Percentiles rank a stretch among this genome's conserved stretches.
phyloP scores from a whole-genome alignment of 2,329 filamentous ascomycete species.

The Aureobasidium sp. region DNA sequence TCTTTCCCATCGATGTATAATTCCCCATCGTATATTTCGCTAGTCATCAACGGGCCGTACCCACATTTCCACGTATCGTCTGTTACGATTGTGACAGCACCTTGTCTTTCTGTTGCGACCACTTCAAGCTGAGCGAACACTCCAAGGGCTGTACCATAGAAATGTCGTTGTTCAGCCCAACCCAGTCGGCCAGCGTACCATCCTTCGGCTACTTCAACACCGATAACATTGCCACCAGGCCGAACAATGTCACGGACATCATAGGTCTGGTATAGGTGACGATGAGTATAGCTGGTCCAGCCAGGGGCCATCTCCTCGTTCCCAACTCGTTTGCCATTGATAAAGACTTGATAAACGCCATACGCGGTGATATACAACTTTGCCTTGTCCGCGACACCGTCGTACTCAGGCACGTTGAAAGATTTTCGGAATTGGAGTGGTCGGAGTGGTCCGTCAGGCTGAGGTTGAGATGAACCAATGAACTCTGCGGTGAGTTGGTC shows the following conservation, averaged over 20 bases:
- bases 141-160: slow-evolving; percentile 34
- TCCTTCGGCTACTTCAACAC: slow-evolving; percentile 39
- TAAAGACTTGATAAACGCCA: slow-evolving; percentile 39
- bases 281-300: slow-evolving; percentile 43
- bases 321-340: slow-evolving; percentile 37
- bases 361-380: slow-evolving; percentile 40
- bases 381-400: slow-evolving; percentile 20
- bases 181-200: slow-evolving; percentile 40
- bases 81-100: slow-evolving; percentile 24
- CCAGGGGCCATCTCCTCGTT: slow-evolving; percentile 37
- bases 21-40: slow-evolving; percentile 47
- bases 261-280: slow-evolving; percentile 46
- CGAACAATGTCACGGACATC: slow-evolving; percentile 39
- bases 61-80: slow-evolving; percentile 33
- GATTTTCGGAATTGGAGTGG: slow-evolving; percentile 26
- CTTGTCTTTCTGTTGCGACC: slow-evolving; percentile 24
- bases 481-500: slow-evolving; percentile 4
- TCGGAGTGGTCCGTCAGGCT: neutral
- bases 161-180: slow-evolving; percentile 25
- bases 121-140: slow-evolving; percentile 34
- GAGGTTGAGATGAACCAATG: slow-evolving; percentile 5
- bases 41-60: slow-evolving; percentile 27
- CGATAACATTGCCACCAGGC: slow-evolving; percentile 31
- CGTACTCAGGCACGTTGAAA: slow-evolving; percentile 21
- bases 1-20: slow-evolving; percentile 37